Conservation (phyloP, 2,329 filamentous ascomycete genomes). For the Niveomyces coronatus region DNA sequence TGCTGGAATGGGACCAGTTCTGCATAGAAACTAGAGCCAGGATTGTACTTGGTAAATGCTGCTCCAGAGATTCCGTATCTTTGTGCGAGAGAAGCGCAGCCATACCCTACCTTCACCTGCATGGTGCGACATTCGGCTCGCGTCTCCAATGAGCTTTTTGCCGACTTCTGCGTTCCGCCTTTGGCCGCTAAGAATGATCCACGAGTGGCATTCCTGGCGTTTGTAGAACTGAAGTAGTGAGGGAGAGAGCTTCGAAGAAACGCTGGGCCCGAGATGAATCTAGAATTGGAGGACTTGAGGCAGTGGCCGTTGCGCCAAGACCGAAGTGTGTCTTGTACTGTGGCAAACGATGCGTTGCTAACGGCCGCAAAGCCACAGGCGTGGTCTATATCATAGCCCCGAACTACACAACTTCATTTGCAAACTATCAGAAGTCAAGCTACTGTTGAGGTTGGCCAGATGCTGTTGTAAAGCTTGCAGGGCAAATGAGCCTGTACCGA, state of each 20-base stretch:
- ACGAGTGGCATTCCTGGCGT: neutral
- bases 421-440: neutral
- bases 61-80: neutral
- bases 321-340: neutral
- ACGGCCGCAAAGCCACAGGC: neutral
- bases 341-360: neutral
- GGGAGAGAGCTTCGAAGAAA: neutral
- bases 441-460: neutral
- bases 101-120: constrained; percentile 14
- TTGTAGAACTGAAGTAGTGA: neutral
- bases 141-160: neutral
- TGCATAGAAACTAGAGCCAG: constrained; percentile 1
- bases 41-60: neutral
- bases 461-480: neutral
- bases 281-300: neutral
- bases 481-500: neutral
- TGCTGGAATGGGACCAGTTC: neutral
- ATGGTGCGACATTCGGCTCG: constrained; percentile 14
- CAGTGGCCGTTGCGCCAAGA: neutral
- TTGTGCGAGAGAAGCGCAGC: neutral
- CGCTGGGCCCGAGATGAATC: neutral
- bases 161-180: no score
- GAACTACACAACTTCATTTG: neutral
- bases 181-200: neutral
- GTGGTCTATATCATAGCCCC: neutral